Evolutionary conservation across 2,329 filamentous ascomycete genomes (phyloP).

Genomic region (Aspergillus alliaceus): DNA sequence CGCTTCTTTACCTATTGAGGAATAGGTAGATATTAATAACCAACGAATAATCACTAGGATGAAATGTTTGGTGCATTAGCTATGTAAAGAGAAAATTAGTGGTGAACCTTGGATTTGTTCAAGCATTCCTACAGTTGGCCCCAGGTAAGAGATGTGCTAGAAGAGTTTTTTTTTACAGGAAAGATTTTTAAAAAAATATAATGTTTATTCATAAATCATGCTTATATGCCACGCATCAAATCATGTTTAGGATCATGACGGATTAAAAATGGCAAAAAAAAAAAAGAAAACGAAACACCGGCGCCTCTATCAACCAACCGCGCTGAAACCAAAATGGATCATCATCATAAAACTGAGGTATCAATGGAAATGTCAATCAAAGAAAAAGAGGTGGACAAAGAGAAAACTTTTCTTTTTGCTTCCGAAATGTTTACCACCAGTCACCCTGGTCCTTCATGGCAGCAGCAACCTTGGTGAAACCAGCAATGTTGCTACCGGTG

Average conservation of each 20-base stretch:
- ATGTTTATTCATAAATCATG: conserved; percentile 6
- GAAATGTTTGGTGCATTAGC: no score
- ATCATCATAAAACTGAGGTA: conserved; percentile 17
- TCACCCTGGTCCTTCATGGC: conserved; percentile 97
- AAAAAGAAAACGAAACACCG: conserved; percentile 12
- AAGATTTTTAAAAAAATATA: background rate
- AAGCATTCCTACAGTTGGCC: no score
- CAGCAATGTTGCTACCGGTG: conserved; percentile 94
- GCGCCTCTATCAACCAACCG: conserved; percentile 33
- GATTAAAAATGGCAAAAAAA: background rate
- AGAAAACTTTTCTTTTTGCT: background rate
- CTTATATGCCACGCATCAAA: conserved; percentile 3
- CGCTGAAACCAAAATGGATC: conserved; percentile 16
- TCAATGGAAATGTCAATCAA: conserved; percentile 1
- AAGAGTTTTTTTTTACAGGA: no score
- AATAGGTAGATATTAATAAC: no score
- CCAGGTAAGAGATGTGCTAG: no score
- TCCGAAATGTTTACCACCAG: conserved; percentile 65
- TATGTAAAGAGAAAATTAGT: no score
- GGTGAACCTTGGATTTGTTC: no score
- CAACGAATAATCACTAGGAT: no score
- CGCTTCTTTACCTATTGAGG: background rate
- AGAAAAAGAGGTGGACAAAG: background rate
- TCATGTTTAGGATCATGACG: conserved; percentile 1
- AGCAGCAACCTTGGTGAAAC: conserved; percentile 91